These are phyloP conservation scores for Tricholoma hemisulphureum DNA, from an alignment of 768 basidiomycete species.

Conservation along the genomic window DNA sequence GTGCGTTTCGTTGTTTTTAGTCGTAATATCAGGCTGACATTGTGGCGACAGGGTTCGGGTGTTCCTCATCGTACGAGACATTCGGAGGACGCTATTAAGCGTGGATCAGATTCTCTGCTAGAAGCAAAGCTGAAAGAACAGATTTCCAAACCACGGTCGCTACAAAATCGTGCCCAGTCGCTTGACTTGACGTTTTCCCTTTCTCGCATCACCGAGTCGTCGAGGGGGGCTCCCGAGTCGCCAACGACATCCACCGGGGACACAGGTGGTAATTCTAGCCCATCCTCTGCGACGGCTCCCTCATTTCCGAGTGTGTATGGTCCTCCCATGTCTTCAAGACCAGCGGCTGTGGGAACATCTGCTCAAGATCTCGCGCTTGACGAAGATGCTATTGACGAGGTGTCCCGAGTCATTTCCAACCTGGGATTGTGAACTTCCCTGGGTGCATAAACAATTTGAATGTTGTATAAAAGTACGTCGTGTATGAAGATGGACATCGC, in stretches of 20 bases:
- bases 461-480: constrained; percentile 21
- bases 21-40: constrained; percentile 13
- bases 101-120: constrained; percentile 80
- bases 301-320: constrained; percentile 86
- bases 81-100: constrained; percentile 73
- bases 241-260: constrained; percentile 77
- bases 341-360: constrained; percentile 44
- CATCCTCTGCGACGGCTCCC: constrained; percentile 74
- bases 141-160: constrained; percentile 70
- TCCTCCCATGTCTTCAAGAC: constrained; percentile 48
- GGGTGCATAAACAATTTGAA: constrained; percentile 2
- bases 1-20: constrained; percentile 40
- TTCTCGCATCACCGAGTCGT: constrained; percentile 73
- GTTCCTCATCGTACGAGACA: constrained; percentile 67
- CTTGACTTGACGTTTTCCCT: constrained; percentile 85
- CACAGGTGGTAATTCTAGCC: constrained; percentile 74
- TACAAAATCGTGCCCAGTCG: constrained; percentile 86
- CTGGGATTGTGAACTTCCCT: constrained; percentile 52
- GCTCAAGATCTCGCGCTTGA: constrained; percentile 45
- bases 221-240: constrained; percentile 69
- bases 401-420: constrained; percentile 76
- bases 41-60: constrained; percentile 54
- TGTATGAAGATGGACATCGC: constrained; percentile 20
- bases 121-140: constrained; percentile 84
- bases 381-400: constrained; percentile 63